Conservation (phyloP, 306 rosid genomes). For the Lithocarpus polystachyus region DNA sequence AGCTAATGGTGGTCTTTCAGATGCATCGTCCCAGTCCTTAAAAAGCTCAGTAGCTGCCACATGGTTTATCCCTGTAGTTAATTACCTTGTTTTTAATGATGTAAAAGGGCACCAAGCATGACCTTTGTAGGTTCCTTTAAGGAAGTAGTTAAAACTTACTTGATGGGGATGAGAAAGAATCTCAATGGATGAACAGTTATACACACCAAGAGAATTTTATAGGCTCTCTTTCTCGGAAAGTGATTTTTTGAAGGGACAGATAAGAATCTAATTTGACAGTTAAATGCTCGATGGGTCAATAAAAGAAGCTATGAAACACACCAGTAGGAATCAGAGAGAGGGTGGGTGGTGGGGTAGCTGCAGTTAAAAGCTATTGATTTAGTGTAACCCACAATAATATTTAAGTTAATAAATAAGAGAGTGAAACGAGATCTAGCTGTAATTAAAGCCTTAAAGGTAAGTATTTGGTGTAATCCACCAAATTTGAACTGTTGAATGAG, state of each 20-base stretch:
- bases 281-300: neutral
- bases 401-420: slow-evolving; percentile 14
- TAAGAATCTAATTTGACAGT: neutral
- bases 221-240: neutral
- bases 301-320: neutral
- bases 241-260: neutral
- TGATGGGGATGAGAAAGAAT: neutral
- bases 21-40: neutral
- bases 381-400: neutral
- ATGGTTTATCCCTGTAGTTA: neutral
- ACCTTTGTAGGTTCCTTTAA: neutral
- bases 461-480: neutral
- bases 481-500: neutral
- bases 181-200: slow-evolving; percentile 1
- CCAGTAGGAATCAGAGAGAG: neutral
- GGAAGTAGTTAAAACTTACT: slow-evolving; percentile 4
- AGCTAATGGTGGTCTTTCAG: neutral
- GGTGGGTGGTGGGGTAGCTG: slow-evolving; percentile 7
- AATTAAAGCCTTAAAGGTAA: neutral
- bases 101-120: neutral
- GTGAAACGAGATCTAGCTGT: slow-evolving; percentile 19
- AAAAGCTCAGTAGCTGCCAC: neutral
- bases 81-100: neutral
- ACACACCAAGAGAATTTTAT: neutral
- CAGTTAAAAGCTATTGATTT: neutral